Evolutionary conservation across 129 eudicot species (phyloP), one percentile per base, ranked within the genome.

Genomic region (Arctium minus): DNA sequence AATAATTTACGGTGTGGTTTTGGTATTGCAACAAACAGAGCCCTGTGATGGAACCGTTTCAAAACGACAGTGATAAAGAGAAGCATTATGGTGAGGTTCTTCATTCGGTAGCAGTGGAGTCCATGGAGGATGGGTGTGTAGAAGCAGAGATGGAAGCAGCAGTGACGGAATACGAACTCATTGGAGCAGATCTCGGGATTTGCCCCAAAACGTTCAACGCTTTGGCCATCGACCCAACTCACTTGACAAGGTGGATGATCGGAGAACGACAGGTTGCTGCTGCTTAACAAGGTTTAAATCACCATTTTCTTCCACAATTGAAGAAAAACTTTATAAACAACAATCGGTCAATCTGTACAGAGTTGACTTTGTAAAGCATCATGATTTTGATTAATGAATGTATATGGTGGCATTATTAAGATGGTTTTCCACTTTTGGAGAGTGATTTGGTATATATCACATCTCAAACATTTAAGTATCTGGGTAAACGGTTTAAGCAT

Each of bases 91-190:
- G 85, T 1, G 93, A 92, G 50, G 83, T 91, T 36, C 82, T 92
- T 69, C 70, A 53, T 35, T 67, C 50, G 37, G 92, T 90, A 42
- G 80, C 71, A 31, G 80, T 87, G 1, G 91, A 91, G 64, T 81
- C 81, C 29, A 78, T 77, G 79, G 94, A 91, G 48, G 93, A 92
- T 81, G 85, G 88, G 32, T 75, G 82, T 38, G 86, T 85, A 44
- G 94, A 91, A 91, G 87, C 85, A 42, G 97, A 95, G 46, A 92
- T 92, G 98, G 89, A 91, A 86, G 92, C 87, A 60, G 97, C 97
- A 17, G 60, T 95, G 35, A 85, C 79, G 70, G 90, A 87, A 87
- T 91, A 82, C 44, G 81, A 81, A 64, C 81, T 78, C 39, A 80
- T 90, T 22, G 90, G 94, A 13, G 68, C 86, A 5, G 94, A 95